phyloP scores from a whole-genome alignment of 495 filamentous ascomycete genomes.

The Lophium mytilinum region DNA sequence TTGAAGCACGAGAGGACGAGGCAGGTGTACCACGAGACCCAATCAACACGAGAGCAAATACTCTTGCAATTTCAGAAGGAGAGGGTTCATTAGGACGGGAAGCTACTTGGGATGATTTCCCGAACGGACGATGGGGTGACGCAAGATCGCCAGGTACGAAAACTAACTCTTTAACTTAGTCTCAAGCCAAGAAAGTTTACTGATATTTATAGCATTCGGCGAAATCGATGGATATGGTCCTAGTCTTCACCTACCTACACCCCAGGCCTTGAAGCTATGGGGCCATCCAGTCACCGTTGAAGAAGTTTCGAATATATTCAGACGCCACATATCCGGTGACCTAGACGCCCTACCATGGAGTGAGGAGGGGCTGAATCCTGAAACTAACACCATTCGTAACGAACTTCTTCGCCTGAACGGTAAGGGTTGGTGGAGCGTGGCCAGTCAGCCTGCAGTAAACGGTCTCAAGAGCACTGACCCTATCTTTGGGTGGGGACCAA shows the following conservation, averaged over 20 bases:
- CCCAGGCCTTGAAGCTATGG: slow-evolving; percentile 76
- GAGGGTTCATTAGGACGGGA: slow-evolving; percentile 85
- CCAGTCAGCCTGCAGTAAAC: slow-evolving; percentile 93
- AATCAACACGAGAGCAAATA: slow-evolving; percentile 63
- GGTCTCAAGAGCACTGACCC: slow-evolving; percentile 64
- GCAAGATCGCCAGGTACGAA: slow-evolving; percentile 41
- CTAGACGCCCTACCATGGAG: slow-evolving; percentile 82
- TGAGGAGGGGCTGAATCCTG: slow-evolving; percentile 77
- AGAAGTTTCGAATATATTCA: slow-evolving; percentile 74
- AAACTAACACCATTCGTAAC: slow-evolving; percentile 69
- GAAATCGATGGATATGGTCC: slow-evolving; percentile 96
- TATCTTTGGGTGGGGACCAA: slow-evolving; percentile 92
- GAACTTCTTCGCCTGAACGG: slow-evolving; percentile 67
- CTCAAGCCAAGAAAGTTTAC: not conserved
- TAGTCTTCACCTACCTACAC: slow-evolving; percentile 69
- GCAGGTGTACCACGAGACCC: slow-evolving; percentile 53
- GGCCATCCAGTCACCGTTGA: slow-evolving; percentile 56
- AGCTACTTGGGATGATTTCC: slow-evolving; percentile 98
- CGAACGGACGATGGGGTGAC: slow-evolving; percentile 95
- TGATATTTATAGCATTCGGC: slow-evolving; percentile 71
- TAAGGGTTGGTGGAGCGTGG: slow-evolving; percentile 92
- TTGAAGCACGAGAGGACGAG: slow-evolving; percentile 59
- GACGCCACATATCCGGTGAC: slow-evolving; percentile 66
- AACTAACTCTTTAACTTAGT: not conserved
- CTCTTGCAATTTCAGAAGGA: slow-evolving; percentile 86